Conservation (phyloP, 1,139 yeast genomes). For the Fermentozyma sake region DNA sequence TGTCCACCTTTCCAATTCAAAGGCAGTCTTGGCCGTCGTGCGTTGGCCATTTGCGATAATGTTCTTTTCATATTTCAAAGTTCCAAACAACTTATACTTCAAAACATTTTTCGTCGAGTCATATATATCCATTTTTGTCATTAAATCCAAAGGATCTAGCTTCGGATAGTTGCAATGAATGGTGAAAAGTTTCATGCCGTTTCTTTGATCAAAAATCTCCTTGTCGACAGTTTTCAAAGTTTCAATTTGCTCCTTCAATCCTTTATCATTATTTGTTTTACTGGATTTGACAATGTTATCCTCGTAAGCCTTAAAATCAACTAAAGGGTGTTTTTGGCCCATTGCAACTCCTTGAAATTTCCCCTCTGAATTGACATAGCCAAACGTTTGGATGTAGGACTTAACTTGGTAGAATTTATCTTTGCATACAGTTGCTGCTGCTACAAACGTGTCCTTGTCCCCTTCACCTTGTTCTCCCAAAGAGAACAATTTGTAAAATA, state of each 20-base stretch:
- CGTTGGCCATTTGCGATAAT: slow-evolving; percentile 4
- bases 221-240: slow-evolving; percentile 14
- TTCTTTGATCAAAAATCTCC: slow-evolving; percentile 14
- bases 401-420: slow-evolving; percentile 51
- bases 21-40: slow-evolving; percentile 17
- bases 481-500: slow-evolving; percentile 51
- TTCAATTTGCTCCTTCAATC: slow-evolving; percentile 18
- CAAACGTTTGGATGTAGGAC: slow-evolving; percentile 28
- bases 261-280: slow-evolving; percentile 4
- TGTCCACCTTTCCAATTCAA: slow-evolving; percentile 35
- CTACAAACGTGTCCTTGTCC: slow-evolving; percentile 61
- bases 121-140: slow-evolving; percentile 21
- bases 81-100: slow-evolving; percentile 29
- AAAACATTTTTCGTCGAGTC: slow-evolving; percentile 22
- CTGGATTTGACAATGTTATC: slow-evolving; percentile 7
- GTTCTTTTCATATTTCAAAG: slow-evolving; percentile 16
- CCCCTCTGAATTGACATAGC: slow-evolving; percentile 22
- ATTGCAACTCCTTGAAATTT: slow-evolving; percentile 36
- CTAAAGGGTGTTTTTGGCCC: slow-evolving; percentile 35
- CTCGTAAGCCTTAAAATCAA: slow-evolving; percentile 21
- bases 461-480: slow-evolving; percentile 66
- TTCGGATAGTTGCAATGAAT: slow-evolving; percentile 40
- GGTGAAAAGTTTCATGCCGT: slow-evolving; percentile 21
- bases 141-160: slow-evolving; percentile 28
- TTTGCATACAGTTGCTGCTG: slow-evolving; percentile 49